Evolutionary conservation across 1,284 basidiomycete species (phyloP), one percentile per base, ranked within the genome.

Genomic region (Thecaphora thlaspeos): DNA sequence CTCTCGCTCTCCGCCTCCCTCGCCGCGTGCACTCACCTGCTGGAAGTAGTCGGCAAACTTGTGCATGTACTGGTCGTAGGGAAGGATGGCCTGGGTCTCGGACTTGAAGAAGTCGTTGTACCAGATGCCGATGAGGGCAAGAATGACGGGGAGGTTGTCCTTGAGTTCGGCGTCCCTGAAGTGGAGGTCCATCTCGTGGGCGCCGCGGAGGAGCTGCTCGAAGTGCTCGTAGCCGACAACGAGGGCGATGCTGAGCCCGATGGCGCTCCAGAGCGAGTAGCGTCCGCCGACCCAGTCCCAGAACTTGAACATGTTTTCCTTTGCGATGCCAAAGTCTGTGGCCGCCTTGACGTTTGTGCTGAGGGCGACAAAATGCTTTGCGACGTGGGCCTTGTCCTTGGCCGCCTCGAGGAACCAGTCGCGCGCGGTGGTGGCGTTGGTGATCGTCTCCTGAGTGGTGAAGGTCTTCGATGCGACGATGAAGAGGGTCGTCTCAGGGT

Each of bases 21-120:
- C 8, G 8, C 28, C 14, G 7, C 14, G 28, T 14, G 14, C 23
- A 23, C 73, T 21, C 47, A 82, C 84, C 80, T 98, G 94, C 81
- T 98, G 94, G 89, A 98, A 98, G 84, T 98, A 98, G 81, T 97
- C 94, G 51, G 94, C 94, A 77, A 98, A 98, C 81, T 95, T 95
- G 85, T 95, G 90, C 71, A 98, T 82, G 81, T 98, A 98, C 80
- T 98, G 94, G 80, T 98, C 95, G 78, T 98, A 98, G 4, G 94
- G 93, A 30, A 98, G 83, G 43, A 98, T 84, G 8, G 89, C 91
- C 73, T 96, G 91, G 1, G 94, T 96, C 82, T 97, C 91, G 38
- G 93, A 83, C 62, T 89, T 90, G 79, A 92, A 95, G 80, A 97
- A 97, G 82, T 97, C 89, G 79, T 95, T 95, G 84, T 97, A 97